Percentiles rank a stretch among this genome's conserved stretches.
Conservation (phyloP, 2,329 filamentous ascomycete genomes). For the Venturiaceae sp. region DNA sequence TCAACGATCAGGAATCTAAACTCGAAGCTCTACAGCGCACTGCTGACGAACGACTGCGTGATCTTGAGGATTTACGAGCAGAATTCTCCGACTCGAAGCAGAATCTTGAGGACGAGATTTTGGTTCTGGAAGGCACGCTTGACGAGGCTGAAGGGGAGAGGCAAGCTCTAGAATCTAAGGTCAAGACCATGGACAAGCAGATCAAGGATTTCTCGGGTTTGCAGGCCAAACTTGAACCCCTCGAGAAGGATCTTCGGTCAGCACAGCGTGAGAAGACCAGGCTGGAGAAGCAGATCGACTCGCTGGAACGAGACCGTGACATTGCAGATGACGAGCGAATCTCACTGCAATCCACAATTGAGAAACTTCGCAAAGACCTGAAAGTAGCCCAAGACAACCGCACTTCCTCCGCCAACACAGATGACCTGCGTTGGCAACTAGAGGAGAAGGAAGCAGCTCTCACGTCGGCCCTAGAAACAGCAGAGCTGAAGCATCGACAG, state of each 20-base stretch:
- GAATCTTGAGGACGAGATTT: conserved; percentile 46
- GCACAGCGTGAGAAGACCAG: conserved; percentile 26
- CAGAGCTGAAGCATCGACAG: not conserved
- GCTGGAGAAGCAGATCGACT: conserved; percentile 22
- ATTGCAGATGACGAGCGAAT: conserved; percentile 22
- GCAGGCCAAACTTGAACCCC: conserved; percentile 39
- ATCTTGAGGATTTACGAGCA: conserved; percentile 23
- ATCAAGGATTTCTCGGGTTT: conserved; percentile 28
- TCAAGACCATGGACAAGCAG: conserved; percentile 27
- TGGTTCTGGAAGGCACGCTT: conserved; percentile 32
- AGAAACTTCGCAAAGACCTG: conserved; percentile 48
- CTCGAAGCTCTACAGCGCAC: conserved; percentile 22
- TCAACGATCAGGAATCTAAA: conserved; percentile 21
- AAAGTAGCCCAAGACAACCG: conserved; percentile 31
- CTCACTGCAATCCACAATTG: conserved; percentile 42
- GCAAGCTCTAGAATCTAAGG: conserved; percentile 49
- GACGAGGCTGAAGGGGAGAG: conserved; percentile 39
- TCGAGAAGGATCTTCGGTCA: conserved; percentile 23
- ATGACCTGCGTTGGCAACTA: conserved; percentile 15
- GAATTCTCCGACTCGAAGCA: conserved; percentile 9
- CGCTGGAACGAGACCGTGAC: conserved; percentile 25
- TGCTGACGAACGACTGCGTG: conserved; percentile 27
- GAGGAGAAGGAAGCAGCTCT: conserved; percentile 14
- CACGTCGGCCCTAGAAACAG: not conserved
- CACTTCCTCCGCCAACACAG: not conserved